These are phyloP conservation scores for Rubia tinctorum DNA, from an alignment of 305 asterid species.

Conservation along the genomic window DNA sequence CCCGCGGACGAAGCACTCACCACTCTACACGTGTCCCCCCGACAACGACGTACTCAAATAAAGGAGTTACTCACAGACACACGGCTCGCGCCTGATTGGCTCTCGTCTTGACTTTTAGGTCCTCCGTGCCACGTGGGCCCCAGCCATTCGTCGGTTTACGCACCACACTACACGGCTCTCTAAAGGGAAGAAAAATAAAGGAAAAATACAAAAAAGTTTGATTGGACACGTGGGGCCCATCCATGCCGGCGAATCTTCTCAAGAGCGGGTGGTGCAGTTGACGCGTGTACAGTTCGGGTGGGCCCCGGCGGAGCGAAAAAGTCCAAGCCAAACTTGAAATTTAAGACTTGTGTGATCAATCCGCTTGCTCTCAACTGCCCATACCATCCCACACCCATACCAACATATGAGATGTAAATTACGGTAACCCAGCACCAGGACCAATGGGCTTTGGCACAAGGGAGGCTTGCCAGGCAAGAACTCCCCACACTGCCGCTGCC, in stretches of 20 bases:
- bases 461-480: no score
- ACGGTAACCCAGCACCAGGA: no score
- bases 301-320: conserved; percentile 16
- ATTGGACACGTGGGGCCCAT: conserved; percentile 50
- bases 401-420: no score
- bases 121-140: conserved; percentile 38
- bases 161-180: conserved; percentile 51
- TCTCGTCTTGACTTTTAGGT: conserved; percentile 41
- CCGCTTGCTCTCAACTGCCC: no score
- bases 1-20: conserved; percentile 5
- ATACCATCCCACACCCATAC: no score
- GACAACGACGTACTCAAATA: conserved; percentile 54
- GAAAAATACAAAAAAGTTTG: conserved; percentile 36
- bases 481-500: no score
- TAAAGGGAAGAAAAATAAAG: background rate
- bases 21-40: conserved; percentile 53
- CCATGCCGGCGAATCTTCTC: conserved; percentile 47
- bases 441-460: no score
- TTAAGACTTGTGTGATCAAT: no score
- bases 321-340: conserved; percentile 30
- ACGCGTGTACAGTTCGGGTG: conserved; percentile 55
- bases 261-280: conserved; percentile 31
- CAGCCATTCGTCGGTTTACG: conserved; percentile 33
- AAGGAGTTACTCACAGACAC: conserved; percentile 47
- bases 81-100: conserved; percentile 65